Evolutionary conservation across 768 basidiomycete species (phyloP).

Genomic region (Naganishia onofrii): DNA sequence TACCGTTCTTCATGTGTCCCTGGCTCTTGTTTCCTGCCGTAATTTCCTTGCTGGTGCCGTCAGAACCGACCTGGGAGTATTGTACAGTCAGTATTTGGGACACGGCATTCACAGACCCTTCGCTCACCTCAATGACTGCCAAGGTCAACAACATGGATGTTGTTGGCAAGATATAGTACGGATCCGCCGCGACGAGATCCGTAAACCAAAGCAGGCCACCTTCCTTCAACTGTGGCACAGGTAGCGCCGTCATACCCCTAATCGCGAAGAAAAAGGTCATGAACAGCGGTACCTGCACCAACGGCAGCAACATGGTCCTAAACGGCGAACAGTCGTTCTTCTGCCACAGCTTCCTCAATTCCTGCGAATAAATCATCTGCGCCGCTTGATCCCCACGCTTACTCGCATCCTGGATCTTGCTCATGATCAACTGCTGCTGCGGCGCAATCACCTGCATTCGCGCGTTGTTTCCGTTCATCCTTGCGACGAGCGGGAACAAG

Average conservation of each 20-base stretch:
- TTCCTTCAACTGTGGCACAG: slow-evolving; percentile 69
- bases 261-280: slow-evolving; percentile 81
- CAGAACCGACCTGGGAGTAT: slow-evolving; percentile 57
- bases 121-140: slow-evolving; percentile 65
- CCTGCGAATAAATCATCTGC: slow-evolving; percentile 56
- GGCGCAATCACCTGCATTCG: slow-evolving; percentile 63
- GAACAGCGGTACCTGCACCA: slow-evolving; percentile 73
- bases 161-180: slow-evolving; percentile 69
- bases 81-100: neutral
- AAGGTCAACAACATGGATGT: slow-evolving; percentile 64
- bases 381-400: slow-evolving; percentile 53
- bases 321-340: slow-evolving; percentile 66
- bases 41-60: slow-evolving; percentile 51
- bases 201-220: slow-evolving; percentile 73
- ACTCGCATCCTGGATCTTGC: slow-evolving; percentile 58
- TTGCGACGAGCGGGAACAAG: slow-evolving; percentile 55
- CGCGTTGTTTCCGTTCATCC: slow-evolving; percentile 68
- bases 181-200: slow-evolving; percentile 75
- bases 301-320: slow-evolving; percentile 59
- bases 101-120: neutral
- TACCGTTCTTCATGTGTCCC: slow-evolving; percentile 67
- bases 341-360: slow-evolving; percentile 60
- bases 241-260: slow-evolving; percentile 66
- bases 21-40: slow-evolving; percentile 53
- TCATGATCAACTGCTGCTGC: slow-evolving; percentile 60